phyloP scores from a whole-genome alignment of 345 rosid species.

The Syzygium aromaticum region DNA sequence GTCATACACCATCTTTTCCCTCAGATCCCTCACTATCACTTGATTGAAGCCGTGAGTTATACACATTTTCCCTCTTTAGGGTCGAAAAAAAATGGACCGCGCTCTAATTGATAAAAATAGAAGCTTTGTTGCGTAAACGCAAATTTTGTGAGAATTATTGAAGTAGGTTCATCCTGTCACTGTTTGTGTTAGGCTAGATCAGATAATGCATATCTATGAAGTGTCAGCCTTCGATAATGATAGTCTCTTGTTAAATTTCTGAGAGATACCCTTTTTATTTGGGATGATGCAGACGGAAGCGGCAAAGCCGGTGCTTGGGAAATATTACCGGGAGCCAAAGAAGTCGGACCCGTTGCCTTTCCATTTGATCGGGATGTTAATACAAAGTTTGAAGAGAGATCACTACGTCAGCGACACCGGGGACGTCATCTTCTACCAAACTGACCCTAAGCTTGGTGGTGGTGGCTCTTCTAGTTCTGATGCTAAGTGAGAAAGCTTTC shows the following conservation, averaged over 20 bases:
- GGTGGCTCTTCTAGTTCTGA: not conserved
- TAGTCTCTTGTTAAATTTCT: not conserved
- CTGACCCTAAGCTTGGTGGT: slow-evolving; percentile 29
- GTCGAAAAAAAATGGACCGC: not conserved
- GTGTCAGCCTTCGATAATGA: not conserved
- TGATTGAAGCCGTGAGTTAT: slow-evolving; percentile 74
- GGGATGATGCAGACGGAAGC: slow-evolving; percentile 52
- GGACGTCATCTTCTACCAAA: slow-evolving; percentile 64
- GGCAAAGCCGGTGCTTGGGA: slow-evolving; percentile 71
- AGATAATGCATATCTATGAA: not conserved
- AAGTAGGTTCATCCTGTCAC: not conserved
- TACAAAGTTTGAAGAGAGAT: slow-evolving; percentile 56
- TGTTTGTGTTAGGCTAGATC: not conserved
- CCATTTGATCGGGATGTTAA: slow-evolving; percentile 37
- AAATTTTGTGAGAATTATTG: not conserved
- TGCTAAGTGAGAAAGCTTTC: not conserved
- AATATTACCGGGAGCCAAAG: slow-evolving; percentile 72
- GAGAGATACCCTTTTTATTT: not conserved
- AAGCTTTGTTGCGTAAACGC: not conserved
- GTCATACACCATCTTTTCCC: slow-evolving; percentile 95
- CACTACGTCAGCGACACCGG: slow-evolving; percentile 76
- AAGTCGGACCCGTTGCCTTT: slow-evolving; percentile 69
- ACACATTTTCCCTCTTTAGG: not conserved
- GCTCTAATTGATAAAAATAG: not conserved
- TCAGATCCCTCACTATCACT: slow-evolving; percentile 92